A percentile compares a stretch with the other conserved stretches of the same genome.
phyloP scores from a whole-genome alignment of 139 green algal genomes.

The Micractinium conductrix region DNA sequence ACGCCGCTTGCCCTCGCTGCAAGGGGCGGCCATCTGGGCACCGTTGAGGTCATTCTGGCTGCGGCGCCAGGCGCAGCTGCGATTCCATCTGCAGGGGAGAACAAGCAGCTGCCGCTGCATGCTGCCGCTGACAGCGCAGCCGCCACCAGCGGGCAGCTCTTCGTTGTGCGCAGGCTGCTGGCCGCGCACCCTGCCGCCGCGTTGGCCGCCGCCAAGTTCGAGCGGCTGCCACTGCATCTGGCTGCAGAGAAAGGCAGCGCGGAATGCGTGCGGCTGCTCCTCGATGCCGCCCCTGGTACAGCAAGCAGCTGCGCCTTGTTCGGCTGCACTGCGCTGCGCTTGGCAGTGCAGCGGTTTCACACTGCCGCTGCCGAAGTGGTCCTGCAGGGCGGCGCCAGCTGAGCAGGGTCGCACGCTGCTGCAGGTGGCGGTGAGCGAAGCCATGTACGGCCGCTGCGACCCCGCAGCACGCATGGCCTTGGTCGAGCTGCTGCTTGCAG shows the following conservation, averaged over 20 bases:
- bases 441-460: too few relatives aligned
- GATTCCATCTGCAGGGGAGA: too few relatives aligned
- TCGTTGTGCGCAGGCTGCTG: not conserved
- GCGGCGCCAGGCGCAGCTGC: too few relatives aligned
- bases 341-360: too few relatives aligned
- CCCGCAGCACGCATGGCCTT: not conserved
- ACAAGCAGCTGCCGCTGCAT: too few relatives aligned
- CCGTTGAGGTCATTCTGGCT: too few relatives aligned
- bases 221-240: not conserved
- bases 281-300: not conserved
- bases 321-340: not conserved
- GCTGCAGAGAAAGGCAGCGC: not conserved
- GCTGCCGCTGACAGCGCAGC: too few relatives aligned
- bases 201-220: not conserved
- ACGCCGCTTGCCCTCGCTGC: not conserved
- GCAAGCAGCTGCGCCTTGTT: not conserved
- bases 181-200: not conserved
- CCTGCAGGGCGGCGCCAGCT: too few relatives aligned
- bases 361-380: too few relatives aligned
- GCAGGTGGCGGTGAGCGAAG: not conserved
- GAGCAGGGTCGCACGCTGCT: not conserved
- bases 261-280: not conserved
- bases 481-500: not conserved
- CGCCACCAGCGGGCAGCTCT: too few relatives aligned
- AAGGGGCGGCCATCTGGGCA: not conserved